These are phyloP conservation scores for Phaeoacremonium minimum DNA, from an alignment of 2,329 filamentous ascomycete species.

Conservation along the genomic window DNA sequence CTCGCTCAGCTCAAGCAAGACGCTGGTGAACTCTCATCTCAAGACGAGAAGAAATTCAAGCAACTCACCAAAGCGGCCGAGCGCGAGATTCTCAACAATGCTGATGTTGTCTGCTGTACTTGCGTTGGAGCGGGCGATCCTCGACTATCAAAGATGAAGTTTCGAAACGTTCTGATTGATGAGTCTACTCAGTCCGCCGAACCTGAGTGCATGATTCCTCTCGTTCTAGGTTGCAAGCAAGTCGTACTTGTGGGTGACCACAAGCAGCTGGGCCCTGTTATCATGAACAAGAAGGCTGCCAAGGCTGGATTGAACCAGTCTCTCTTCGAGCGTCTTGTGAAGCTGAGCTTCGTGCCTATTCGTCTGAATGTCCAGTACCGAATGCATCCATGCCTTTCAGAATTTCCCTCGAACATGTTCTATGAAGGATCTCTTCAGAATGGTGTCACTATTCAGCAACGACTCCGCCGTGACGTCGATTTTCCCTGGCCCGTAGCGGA, in stretches of 20 bases:
- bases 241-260: constrained; percentile 98
- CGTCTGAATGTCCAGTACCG: constrained; percentile 96
- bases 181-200: constrained; percentile 98
- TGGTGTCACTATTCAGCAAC: constrained; percentile 84
- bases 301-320: constrained; percentile 97
- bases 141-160: constrained; percentile 93
- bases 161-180: constrained; percentile 95
- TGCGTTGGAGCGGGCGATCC: constrained; percentile 97
- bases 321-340: constrained; percentile 94
- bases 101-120: constrained; percentile 97
- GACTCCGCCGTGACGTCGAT: constrained; percentile 87
- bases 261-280: constrained; percentile 95
- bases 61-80: constrained; percentile 90
- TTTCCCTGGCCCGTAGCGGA: constrained; percentile 96
- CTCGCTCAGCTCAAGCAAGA: constrained; percentile 90
- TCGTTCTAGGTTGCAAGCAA: constrained; percentile 96
- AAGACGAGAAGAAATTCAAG: constrained; percentile 98
- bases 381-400: constrained; percentile 96
- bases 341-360: constrained; percentile 85
- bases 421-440: constrained; percentile 97
- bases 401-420: constrained; percentile 99
- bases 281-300: constrained; percentile 99
- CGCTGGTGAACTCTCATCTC: constrained; percentile 83
- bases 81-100: constrained; percentile 89
- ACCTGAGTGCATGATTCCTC: constrained; percentile 97